Evolutionary conservation across 371 early-diverging fungal genomes (phyloP).

Genomic region (Mucor indicus): DNA sequence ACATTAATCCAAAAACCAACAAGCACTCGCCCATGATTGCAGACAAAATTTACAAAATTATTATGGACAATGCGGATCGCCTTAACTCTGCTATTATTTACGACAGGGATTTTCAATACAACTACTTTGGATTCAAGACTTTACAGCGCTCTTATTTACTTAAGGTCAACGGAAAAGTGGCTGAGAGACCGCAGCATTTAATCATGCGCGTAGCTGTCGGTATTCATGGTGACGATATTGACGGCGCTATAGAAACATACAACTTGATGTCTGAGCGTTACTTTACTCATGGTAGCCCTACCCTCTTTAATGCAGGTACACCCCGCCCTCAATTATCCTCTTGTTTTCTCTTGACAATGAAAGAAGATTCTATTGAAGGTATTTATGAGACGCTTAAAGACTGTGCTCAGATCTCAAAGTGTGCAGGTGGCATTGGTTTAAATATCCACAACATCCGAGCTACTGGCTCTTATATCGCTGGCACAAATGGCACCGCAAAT

Average conservation of each 20-base stretch:
- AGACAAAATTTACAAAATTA: constrained; percentile 57
- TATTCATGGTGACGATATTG: constrained; percentile 88
- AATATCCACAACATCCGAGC: constrained; percentile 91
- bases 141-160: constrained; percentile 91
- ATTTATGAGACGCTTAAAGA: constrained; percentile 93
- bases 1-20: constrained; percentile 76
- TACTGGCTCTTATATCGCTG: constrained; percentile 86
- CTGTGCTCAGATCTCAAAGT: constrained; percentile 93
- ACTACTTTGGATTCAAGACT: constrained; percentile 98
- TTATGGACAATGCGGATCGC: constrained; percentile 67
- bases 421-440: constrained; percentile 94
- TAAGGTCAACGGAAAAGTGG: constrained; percentile 71
- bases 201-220: constrained; percentile 95
- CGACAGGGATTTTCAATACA: constrained; percentile 91
- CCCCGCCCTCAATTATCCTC: constrained; percentile 89
- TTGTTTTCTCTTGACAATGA: constrained; percentile 91
- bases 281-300: constrained; percentile 96
- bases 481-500: constrained; percentile 90
- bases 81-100: constrained; percentile 91
- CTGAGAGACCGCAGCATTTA: constrained; percentile 96
- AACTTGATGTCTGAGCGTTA: constrained; percentile 82
- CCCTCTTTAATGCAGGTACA: constrained; percentile 95
- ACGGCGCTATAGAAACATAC: constrained; percentile 89
- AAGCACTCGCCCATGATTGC: constrained; percentile 80
- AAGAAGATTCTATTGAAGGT: constrained; percentile 92